Base-by-base conservation (phyloP, 805 yeast species). In the Torulaspora indica region DNA sequence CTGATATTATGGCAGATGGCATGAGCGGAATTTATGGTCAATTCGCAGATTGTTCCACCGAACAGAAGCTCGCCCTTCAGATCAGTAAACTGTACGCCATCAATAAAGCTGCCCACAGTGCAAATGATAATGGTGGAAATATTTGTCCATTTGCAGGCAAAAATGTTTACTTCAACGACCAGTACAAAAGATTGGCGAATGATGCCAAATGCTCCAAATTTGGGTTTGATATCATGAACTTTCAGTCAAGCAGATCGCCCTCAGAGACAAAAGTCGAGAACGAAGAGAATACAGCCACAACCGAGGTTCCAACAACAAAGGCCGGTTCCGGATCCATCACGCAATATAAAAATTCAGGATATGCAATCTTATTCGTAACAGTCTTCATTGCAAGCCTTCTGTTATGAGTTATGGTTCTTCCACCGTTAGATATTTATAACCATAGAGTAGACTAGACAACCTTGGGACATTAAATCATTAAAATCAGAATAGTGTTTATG, bases 1-100 rank as follows among this genome's bases (percentile, higher is more conserved):
- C 70, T 20, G 84, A 76, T 38, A 82, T 85, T 43, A 61, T 52
- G 24, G 73, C 73, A n/a, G 71, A 81, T 63, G 89, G 86, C 51
- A 56, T 61, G 28, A 57, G 57, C 5, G 93, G 90, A 43, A 47
- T 50, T 0, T 85, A 84, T 59, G 93, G 93, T 47, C 72, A 74
- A 5, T 78, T 72, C 60, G 79, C 91, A 8, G 83, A 74, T 71
- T 85, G 93, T 58, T 68, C 79, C 8, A 65, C 74, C 35, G 74
- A 73, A 56, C 86, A 81, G 43, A 76, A 79, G 66, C 73, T 85
- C 41, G 75, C 86, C 1, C 79, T 72, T 54, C 72, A 77, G 18
- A 64, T 84, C 57, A 81, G 84, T 66, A 68, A 73, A 49, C 72
- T 81, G 61, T 83, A 75, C 42, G 80, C 79, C 63, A 63, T 63